Percentiles rank a stretch among this genome's conserved stretches.
Conservation (phyloP, 2,329 filamentous ascomycete genomes). For the Tolypocladium tundrense region DNA sequence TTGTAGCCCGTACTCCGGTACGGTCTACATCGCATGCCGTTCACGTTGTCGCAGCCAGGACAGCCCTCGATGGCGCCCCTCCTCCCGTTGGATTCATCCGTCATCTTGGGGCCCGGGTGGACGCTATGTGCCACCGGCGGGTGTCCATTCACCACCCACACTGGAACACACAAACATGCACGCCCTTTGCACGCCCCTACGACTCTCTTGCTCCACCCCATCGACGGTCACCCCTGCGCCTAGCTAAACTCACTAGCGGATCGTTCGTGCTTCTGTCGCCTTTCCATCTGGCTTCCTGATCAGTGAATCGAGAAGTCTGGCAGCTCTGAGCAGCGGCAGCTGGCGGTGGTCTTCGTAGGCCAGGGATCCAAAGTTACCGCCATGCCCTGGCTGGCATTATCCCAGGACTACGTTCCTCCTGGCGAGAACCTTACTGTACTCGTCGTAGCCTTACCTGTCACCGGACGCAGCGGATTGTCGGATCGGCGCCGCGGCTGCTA, state of each 20-base stretch:
- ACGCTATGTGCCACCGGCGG: slow-evolving; percentile 3
- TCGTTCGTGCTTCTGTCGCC: slow-evolving; percentile 16
- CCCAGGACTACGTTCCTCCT: background rate
- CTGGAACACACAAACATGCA: background rate
- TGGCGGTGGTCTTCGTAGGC: background rate
- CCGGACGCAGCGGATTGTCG: slow-evolving; percentile 4
- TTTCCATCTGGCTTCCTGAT: slow-evolving; percentile 19
- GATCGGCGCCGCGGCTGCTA: slow-evolving; percentile 6
- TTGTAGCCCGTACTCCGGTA: background rate
- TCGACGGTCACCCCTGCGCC: background rate
- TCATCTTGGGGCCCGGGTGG: slow-evolving; percentile 1
- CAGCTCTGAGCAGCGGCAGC: slow-evolving; percentile 5
- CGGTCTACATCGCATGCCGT: background rate
- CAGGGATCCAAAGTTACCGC: background rate
- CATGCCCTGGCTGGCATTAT: background rate
- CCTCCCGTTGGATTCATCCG: slow-evolving; percentile 2
- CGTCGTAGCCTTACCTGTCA: background rate
- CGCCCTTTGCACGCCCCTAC: background rate
- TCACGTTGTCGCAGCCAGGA: background rate
- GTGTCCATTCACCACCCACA: background rate
- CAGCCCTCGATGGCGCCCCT: background rate
- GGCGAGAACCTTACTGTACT: background rate
- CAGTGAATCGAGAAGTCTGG: slow-evolving; percentile 8
- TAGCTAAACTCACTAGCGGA: slow-evolving; percentile 5
- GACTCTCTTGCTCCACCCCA: background rate